Evolutionary conservation across 116 monocot genomes (phyloP).

Genomic region (Papilionanthe hybrid): DNA sequence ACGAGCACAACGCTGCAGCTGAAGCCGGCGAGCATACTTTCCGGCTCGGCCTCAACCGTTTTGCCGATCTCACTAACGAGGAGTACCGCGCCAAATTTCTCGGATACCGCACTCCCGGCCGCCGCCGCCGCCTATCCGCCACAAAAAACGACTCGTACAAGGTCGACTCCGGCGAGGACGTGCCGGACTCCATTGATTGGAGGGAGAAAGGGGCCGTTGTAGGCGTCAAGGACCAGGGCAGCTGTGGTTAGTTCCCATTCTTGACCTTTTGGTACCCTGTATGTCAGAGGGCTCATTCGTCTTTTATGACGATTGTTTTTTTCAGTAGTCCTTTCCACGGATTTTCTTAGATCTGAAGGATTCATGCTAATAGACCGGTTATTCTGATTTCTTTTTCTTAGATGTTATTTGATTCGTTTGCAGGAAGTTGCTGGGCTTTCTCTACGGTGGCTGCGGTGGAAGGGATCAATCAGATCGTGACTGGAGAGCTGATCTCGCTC

Average conservation of each 20-base stretch:
- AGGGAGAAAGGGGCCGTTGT: constrained; percentile 53
- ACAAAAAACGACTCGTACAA: constrained; percentile 25
- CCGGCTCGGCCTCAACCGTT: constrained; percentile 48
- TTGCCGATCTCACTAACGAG: constrained; percentile 59
- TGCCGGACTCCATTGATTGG: constrained; percentile 58
- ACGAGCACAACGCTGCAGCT: constrained; percentile 37
- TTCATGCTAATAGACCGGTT: background rate
- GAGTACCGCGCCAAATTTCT: constrained; percentile 48
- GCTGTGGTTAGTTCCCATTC: constrained; percentile 40
- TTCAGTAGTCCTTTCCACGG: background rate
- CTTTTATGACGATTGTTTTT: background rate
- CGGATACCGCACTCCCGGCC: constrained; percentile 13
- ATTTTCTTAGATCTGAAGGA: constrained; percentile 2
- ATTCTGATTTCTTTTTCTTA: background rate
- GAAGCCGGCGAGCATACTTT: constrained; percentile 34
- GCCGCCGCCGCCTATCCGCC: background rate
- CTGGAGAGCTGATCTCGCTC: constrained; percentile 30
- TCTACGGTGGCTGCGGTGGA: constrained; percentile 44
- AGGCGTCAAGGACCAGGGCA: constrained; percentile 50
- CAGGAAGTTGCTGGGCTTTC: constrained; percentile 61
- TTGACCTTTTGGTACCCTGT: background rate
- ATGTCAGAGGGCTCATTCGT: background rate
- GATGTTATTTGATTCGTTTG: background rate
- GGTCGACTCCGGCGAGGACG: constrained; percentile 20
- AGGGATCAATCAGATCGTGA: constrained; percentile 55